Evolutionary conservation across 768 basidiomycete genomes (phyloP).

Genomic region (Naganishia randhawae): DNA sequence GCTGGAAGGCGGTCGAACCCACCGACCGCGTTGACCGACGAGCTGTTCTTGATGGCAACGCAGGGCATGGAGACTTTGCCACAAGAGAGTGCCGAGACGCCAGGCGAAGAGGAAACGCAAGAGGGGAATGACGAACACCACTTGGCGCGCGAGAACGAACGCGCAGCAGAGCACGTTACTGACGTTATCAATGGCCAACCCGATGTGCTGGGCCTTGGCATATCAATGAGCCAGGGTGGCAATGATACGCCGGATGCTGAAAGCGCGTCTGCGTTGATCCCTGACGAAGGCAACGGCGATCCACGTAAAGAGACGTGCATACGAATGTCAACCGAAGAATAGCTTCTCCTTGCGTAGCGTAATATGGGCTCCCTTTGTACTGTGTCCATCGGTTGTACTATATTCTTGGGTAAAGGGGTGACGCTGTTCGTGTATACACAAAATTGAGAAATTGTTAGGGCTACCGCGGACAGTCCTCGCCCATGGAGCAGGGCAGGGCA

Average conservation of each 20-base stretch:
- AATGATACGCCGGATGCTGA: not conserved
- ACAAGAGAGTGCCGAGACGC: not conserved
- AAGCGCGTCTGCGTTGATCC: not conserved
- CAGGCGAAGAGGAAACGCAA: not conserved
- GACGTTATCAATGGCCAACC: not conserved
- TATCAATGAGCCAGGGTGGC: not conserved
- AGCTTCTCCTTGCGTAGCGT: not conserved
- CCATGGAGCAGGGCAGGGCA: too few relatives aligned
- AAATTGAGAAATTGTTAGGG: too few relatives aligned
- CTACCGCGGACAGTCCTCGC: too few relatives aligned
- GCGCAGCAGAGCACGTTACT: not conserved
- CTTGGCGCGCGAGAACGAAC: too few relatives aligned
- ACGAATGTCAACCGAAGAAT: not conserved
- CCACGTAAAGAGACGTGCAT: too few relatives aligned
- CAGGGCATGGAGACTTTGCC: not conserved
- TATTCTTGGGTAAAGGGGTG: too few relatives aligned
- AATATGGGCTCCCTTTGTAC: not conserved
- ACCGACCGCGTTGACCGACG: constrained; percentile 5
- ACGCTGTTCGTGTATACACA: too few relatives aligned
- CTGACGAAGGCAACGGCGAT: not conserved
- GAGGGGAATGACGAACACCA: not conserved
- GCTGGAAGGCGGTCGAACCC: constrained; percentile 15
- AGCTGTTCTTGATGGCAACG: constrained; percentile 20
- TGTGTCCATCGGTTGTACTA: too few relatives aligned
- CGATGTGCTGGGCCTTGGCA: constrained; percentile 4